Evolutionary conservation across 2,329 filamentous ascomycete species (phyloP).

Genomic region (Diaporthe batatas): DNA sequence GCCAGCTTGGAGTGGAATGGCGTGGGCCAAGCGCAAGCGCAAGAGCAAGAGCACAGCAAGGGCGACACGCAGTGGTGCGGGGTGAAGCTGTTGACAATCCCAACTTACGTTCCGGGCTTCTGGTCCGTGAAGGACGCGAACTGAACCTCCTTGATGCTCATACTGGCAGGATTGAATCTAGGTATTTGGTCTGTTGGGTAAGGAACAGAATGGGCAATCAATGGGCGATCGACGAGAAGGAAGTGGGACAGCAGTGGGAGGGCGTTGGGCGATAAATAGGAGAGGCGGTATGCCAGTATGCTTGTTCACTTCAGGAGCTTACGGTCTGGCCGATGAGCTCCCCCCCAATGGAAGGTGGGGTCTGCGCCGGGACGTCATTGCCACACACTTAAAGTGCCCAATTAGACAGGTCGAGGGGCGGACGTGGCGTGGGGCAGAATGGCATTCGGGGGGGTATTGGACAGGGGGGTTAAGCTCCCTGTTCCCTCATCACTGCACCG

Average conservation of each 20-base stretch:
- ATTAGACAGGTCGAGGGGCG: slow-evolving; percentile 19
- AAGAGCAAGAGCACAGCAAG: slow-evolving; percentile 26
- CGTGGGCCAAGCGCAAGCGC: slow-evolving; percentile 10
- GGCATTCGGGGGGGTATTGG: slow-evolving; percentile 22
- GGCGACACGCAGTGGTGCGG: slow-evolving; percentile 12
- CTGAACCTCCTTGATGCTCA: slow-evolving; percentile 82
- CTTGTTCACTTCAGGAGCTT: slow-evolving; percentile 24
- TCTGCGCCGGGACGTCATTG: slow-evolving; percentile 36
- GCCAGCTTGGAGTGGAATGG: neutral
- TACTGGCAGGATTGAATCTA: slow-evolving; percentile 55
- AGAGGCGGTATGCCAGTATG: slow-evolving; percentile 24
- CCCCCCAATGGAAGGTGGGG: slow-evolving; percentile 36
- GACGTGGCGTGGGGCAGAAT: slow-evolving; percentile 31
- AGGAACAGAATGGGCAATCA: slow-evolving; percentile 13
- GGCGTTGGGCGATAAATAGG: slow-evolving; percentile 34
- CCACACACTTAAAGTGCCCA: slow-evolving; percentile 17
- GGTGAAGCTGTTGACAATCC: slow-evolving; percentile 41
- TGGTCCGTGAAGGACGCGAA: slow-evolving; percentile 93
- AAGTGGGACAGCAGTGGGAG: slow-evolving; percentile 9
- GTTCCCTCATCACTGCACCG: slow-evolving; percentile 11
- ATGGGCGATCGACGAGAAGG: neutral
- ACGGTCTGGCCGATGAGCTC: slow-evolving; percentile 34
- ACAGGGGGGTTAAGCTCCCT: slow-evolving; percentile 21
- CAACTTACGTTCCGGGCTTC: slow-evolving; percentile 97
- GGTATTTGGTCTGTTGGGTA: slow-evolving; percentile 42